Conservation (phyloP, 805 yeast species). For the Cyberlindnera euphorbiiphila region DNA sequence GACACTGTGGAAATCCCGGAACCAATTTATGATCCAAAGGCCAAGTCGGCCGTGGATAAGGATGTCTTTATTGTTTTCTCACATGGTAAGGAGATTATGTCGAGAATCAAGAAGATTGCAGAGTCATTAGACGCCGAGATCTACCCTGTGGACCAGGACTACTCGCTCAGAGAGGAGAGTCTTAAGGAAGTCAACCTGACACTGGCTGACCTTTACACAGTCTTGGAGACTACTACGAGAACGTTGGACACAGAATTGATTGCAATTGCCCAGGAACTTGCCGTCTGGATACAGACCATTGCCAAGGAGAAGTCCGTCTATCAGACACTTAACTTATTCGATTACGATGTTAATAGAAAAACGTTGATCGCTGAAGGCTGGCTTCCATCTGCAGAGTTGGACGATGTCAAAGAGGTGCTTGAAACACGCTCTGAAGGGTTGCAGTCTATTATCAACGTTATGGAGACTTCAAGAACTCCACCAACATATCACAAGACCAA, state of each 20-base stretch:
- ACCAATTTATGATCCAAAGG: slow-evolving; percentile 62
- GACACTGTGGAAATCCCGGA: slow-evolving; percentile 70
- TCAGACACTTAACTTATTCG: slow-evolving; percentile 74
- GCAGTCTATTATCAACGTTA: slow-evolving; percentile 51
- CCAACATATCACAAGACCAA: slow-evolving; percentile 96
- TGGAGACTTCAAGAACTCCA: slow-evolving; percentile 74
- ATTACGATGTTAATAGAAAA: slow-evolving; percentile 73
- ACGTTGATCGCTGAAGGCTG: slow-evolving; percentile 92
- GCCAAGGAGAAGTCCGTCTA: slow-evolving; percentile 84
- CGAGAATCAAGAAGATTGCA: slow-evolving; percentile 75
- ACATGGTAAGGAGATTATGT: slow-evolving; percentile 75
- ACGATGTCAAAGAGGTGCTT: slow-evolving; percentile 55
- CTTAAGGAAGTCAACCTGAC: slow-evolving; percentile 54
- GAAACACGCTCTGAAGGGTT: slow-evolving; percentile 64
- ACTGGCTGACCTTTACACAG: slow-evolving; percentile 58
- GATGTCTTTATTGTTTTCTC: slow-evolving; percentile 86
- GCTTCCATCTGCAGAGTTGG: slow-evolving; percentile 81
- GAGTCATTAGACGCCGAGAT: slow-evolving; percentile 89
- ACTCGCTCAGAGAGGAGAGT: slow-evolving; percentile 64
- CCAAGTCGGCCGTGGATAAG: slow-evolving; percentile 58
- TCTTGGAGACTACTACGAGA: slow-evolving; percentile 57
- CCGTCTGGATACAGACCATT: slow-evolving; percentile 63
- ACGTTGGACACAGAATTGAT: slow-evolving; percentile 75
- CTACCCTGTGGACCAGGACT: slow-evolving; percentile 47
- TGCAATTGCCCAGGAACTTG: slow-evolving; percentile 69